These are phyloP conservation scores for Luzula sylvatica DNA, from an alignment of 176 grass and related monocot genomes.

Conservation along the genomic window DNA sequence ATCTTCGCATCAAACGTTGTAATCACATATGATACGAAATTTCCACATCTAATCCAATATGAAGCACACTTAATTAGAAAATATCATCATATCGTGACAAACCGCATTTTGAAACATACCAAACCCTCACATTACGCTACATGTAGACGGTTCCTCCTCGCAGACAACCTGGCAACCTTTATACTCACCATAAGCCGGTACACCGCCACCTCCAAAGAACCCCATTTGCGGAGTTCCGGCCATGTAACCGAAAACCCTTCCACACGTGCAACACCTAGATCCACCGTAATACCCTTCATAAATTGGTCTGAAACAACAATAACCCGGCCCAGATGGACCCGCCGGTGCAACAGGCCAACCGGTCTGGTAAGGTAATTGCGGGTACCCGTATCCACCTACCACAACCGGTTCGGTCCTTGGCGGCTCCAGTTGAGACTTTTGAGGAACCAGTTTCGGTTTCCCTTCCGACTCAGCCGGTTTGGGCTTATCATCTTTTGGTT, in stretches of 20 bases:
- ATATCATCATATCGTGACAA: background rate
- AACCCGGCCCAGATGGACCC: background rate
- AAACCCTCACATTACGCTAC: conserved; percentile 30
- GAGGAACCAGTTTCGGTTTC: conserved; percentile 32
- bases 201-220: conserved; percentile 7
- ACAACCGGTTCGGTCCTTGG: background rate
- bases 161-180: conserved; percentile 19
- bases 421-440: conserved; percentile 6
- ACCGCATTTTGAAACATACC: background rate
- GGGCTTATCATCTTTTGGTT: conserved; percentile 14
- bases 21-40: too few relatives aligned
- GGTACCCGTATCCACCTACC: background rate
- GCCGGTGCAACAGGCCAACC: conserved; percentile 10
- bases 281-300: conserved; percentile 25
- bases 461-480: conserved; percentile 3
- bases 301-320: conserved; percentile 20
- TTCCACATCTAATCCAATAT: background rate
- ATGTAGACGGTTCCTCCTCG: conserved; percentile 22
- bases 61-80: background rate
- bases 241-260: conserved; percentile 8
- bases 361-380: conserved; percentile 10
- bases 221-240: background rate
- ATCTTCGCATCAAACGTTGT: background rate
- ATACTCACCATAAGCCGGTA: background rate
- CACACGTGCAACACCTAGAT: conserved; percentile 23